These are phyloP conservation scores for Edaphochlamys debaryana DNA, from an alignment of 139 green algal species.

Conservation along the genomic window DNA sequence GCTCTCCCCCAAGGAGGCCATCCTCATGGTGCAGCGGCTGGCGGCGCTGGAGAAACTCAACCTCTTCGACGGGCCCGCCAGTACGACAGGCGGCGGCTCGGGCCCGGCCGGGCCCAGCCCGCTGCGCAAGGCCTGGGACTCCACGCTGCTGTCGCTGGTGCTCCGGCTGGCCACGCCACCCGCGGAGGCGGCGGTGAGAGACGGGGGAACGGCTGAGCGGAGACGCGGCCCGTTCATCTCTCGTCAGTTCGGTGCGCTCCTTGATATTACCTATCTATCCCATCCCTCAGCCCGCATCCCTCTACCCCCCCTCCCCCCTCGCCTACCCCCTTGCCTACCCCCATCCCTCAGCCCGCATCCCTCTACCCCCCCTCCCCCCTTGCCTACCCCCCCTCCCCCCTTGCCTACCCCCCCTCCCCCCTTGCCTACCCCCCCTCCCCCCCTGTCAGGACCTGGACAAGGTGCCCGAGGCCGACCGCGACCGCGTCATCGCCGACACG, in stretches of 20 bases:
- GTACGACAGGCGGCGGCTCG: neutral
- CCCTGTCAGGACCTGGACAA: slow-evolving; percentile 23
- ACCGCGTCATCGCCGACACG: neutral
- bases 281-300: too few relatives aligned
- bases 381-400: too few relatives aligned
- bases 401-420: too few relatives aligned
- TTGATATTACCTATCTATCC: too few relatives aligned
- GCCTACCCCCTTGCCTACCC: too few relatives aligned
- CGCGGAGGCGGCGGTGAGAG: slow-evolving; percentile 3
- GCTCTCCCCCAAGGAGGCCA: slow-evolving; percentile 83
- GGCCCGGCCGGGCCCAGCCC: neutral
- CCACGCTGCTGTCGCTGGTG: slow-evolving; percentile 34
- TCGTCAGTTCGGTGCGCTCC: too few relatives aligned
- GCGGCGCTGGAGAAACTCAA: slow-evolving; percentile 69
- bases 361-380: too few relatives aligned
- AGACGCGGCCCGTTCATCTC: too few relatives aligned
- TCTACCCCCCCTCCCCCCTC: too few relatives aligned
- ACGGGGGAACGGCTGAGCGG: too few relatives aligned
- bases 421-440: neutral
- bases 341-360: too few relatives aligned
- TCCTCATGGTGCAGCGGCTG: slow-evolving; percentile 88
- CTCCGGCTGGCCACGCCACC: slow-evolving; percentile 10
- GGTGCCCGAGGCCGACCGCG: slow-evolving; percentile 5
- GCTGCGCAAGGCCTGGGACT: slow-evolving; percentile 26
- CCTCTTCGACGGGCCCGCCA: slow-evolving; percentile 45